Percentiles rank a stretch among this genome's conserved stretches.
phyloP scores from a whole-genome alignment of 345 rosid genomes.

The Aquilaria sinensis region DNA sequence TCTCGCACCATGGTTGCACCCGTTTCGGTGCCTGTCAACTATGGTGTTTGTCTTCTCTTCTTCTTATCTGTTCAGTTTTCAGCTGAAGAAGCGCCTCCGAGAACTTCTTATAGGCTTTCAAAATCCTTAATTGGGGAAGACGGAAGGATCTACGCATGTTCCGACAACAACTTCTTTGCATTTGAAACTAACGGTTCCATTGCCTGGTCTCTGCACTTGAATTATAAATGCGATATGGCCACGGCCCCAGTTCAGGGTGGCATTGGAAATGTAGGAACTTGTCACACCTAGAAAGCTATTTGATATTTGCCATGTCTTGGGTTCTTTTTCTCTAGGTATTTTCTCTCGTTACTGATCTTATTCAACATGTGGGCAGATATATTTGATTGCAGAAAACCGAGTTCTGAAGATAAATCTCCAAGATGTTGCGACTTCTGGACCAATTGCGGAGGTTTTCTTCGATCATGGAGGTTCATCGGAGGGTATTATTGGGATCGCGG shows the following conservation, averaged over 20 bases:
- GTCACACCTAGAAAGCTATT: neutral
- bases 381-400: conserved; percentile 67
- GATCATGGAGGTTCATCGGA: conserved; percentile 45
- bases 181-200: conserved; percentile 73
- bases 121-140: conserved; percentile 61
- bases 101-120: conserved; percentile 41
- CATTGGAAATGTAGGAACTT: conserved; percentile 39
- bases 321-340: neutral
- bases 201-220: conserved; percentile 65
- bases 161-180: conserved; percentile 48
- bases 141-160: conserved; percentile 63
- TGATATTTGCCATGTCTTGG: too few species aligned
- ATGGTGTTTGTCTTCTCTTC: too few species aligned
- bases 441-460: conserved; percentile 46
- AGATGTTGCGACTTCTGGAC: conserved; percentile 32
- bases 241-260: conserved; percentile 61
- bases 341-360: conserved; percentile 4
- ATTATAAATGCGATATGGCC: conserved; percentile 41
- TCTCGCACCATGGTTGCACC: too few species aligned
- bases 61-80: neutral
- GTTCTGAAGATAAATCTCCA: conserved; percentile 41
- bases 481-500: conserved; percentile 51
- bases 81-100: conserved; percentile 26
- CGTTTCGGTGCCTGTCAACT: too few species aligned
- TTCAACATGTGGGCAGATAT: conserved; percentile 41